These are phyloP conservation scores for Marasmius sp. DNA, from an alignment of 1,284 basidiomycete genomes.

Conservation along the genomic window DNA sequence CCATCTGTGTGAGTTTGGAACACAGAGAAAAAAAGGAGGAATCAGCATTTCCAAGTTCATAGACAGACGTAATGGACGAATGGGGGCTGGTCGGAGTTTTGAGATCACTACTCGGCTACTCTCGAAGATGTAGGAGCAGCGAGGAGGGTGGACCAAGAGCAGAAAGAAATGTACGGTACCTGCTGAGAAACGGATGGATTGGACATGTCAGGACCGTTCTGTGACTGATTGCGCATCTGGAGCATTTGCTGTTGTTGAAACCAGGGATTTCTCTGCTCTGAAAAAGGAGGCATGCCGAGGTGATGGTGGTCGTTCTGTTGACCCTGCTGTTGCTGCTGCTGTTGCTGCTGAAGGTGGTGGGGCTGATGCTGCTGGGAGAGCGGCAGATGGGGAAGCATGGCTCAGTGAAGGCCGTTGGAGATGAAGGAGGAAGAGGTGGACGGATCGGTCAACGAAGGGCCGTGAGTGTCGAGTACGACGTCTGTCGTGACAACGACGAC, in stretches of 20 bases:
- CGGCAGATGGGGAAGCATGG: neutral
- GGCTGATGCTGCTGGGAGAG: slow-evolving; percentile 41
- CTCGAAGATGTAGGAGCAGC: neutral
- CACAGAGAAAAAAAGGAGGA: slow-evolving; percentile 7
- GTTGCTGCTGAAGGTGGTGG: slow-evolving; percentile 33
- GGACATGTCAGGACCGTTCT: slow-evolving; percentile 41
- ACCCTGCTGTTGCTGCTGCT: slow-evolving; percentile 37
- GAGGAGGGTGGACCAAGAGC: slow-evolving; percentile 9
- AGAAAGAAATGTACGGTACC: slow-evolving; percentile 21
- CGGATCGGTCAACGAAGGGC: neutral
- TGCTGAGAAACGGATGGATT: slow-evolving; percentile 40
- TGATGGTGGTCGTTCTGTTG: slow-evolving; percentile 37
- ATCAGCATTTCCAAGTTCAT: slow-evolving; percentile 16
- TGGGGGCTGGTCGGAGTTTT: slow-evolving; percentile 10
- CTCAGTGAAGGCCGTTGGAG: neutral
- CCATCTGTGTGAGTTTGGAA: slow-evolving; percentile 34
- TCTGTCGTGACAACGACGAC: neutral
- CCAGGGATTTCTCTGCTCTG: slow-evolving; percentile 55
- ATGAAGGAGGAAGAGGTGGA: neutral
- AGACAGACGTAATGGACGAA: slow-evolving; percentile 15
- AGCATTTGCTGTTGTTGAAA: slow-evolving; percentile 43
- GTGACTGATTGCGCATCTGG: slow-evolving; percentile 44
- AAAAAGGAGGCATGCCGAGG: slow-evolving; percentile 38
- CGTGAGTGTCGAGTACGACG: neutral
- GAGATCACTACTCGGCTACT: neutral